These are phyloP conservation scores for Hanseniaspora thailandica DNA, from an alignment of 805 yeast genomes.

Conservation along the genomic window DNA sequence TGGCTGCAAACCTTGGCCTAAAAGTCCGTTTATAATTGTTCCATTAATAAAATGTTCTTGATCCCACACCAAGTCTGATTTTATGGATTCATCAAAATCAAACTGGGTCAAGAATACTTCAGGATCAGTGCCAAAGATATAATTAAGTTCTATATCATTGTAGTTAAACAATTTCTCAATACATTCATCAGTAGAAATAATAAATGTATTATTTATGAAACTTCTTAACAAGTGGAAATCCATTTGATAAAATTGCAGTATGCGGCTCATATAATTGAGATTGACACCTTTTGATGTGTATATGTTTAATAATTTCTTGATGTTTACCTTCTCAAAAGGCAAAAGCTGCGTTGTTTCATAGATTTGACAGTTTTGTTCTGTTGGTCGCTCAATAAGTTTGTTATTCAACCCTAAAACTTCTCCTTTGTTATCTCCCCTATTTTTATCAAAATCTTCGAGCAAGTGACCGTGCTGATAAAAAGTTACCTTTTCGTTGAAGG, in stretches of 20 bases:
- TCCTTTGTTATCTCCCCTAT: neutral
- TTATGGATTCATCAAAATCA: constrained; percentile 15
- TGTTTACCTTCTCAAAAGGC: constrained; percentile 3
- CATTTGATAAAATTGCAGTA: constrained; percentile 5
- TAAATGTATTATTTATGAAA: constrained; percentile 32
- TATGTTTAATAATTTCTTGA: neutral
- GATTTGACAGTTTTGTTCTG: constrained; percentile 51
- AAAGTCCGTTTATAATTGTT: constrained; percentile 32
- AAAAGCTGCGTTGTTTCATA: constrained; percentile 27
- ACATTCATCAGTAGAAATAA: constrained; percentile 37
- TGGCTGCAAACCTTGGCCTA: constrained; percentile 34
- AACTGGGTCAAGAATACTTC: constrained; percentile 14
- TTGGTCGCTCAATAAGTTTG: constrained; percentile 47
- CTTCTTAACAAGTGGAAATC: constrained; percentile 20
- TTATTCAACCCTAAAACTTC: constrained; percentile 17
- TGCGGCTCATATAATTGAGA: constrained; percentile 7
- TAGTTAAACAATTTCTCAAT: constrained; percentile 26
- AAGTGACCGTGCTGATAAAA: constrained; percentile 2
- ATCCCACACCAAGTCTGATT: constrained; percentile 24
- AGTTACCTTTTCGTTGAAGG: constrained; percentile 16
- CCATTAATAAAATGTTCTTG: constrained; percentile 25
- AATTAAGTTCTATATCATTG: constrained; percentile 35
- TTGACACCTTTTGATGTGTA: constrained; percentile 12
- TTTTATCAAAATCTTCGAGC: neutral
- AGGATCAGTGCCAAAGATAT: constrained; percentile 25